These are phyloP conservation scores for Paratinospora sagittata DNA, from an alignment of 164 flowering plant genomes.

Conservation along the genomic window DNA sequence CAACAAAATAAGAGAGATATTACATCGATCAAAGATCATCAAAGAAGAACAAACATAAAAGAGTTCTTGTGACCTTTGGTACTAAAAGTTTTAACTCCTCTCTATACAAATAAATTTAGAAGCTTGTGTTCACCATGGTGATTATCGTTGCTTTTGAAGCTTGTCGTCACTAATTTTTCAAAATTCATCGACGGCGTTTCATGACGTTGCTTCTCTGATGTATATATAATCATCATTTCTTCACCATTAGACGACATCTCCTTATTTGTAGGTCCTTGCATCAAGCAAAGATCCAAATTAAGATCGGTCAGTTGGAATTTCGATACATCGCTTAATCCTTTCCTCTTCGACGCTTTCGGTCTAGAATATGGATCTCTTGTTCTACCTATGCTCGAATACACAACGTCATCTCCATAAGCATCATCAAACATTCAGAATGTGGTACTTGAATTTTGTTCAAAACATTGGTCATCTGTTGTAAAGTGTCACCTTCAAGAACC, in stretches of 20 bases:
- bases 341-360: too few relatives aligned
- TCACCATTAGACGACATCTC: not conserved
- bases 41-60: too few relatives aligned
- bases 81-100: not conserved
- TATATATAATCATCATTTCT: not conserved
- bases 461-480: too few relatives aligned
- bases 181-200: constrained; percentile 54
- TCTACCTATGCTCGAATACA: too few relatives aligned
- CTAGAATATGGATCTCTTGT: too few relatives aligned
- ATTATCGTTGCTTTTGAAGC: too few relatives aligned
- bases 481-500: constrained; percentile 51
- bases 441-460: too few relatives aligned
- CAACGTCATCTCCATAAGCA: too few relatives aligned
- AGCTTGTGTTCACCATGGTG: constrained; percentile 14
- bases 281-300: constrained; percentile 50
- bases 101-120: constrained; percentile 21
- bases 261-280: constrained; percentile 21
- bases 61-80: too few relatives aligned
- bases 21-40: not conserved
- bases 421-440: too few relatives aligned
- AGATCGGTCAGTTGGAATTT: constrained; percentile 32
- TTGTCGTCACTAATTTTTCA: too few relatives aligned
- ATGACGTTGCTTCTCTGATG: constrained; percentile 33
- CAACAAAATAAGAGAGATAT: not conserved
- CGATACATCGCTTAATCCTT: too few relatives aligned